Base-by-base conservation (phyloP, 495 filamentous ascomycete genomes). In the Penicillium pulvis region DNA sequence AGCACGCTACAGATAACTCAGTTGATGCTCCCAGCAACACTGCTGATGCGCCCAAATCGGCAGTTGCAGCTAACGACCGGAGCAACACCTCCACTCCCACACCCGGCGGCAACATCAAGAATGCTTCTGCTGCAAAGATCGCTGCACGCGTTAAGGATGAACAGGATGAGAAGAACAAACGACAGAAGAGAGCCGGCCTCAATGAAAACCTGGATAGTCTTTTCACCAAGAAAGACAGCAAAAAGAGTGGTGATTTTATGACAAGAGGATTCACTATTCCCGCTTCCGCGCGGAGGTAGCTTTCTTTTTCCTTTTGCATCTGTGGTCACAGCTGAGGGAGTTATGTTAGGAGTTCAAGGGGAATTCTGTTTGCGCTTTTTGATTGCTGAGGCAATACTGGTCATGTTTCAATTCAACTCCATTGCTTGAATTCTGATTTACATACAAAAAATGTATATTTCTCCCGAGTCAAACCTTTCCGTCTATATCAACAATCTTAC, bases 111-210 rank as follows among this genome's bases (percentile, higher is more conserved):
- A 80, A 84, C 26, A 96, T 98, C 69, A 94, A 95, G 69, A 93
- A 97, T 63, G 80, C 90, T 4, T 83, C 90, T 16, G 93, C 94
- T 6, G 92, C 93, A 0, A 87, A 84, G 11, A 72, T 98, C 20
- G 95, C 94, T 6, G 90, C 88, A 0, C 91, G 84, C 60, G 92
- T 98, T 0, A 68, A 97, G 9, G 87, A 87, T 9, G 94, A 97
- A 58, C 89, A 97, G 68, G 87, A 91, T 48, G 86, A 88, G 65
- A 83, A 82, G 58, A 90, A 90, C 48, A 97, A 95, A 70, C 76
- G 87, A 57, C 82, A 91, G 45, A 96, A 90, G 69, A 64, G 91
- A 58, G 81, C 79, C 57, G 77, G 75, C 6, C 68, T 78, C 49
- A 92, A 85, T 71, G 85, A 87, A 42, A 92, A 86, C 63, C 55